phyloP scores from a whole-genome alignment of 1,284 basidiomycete genomes.

The Ganoderma lucidum region DNA sequence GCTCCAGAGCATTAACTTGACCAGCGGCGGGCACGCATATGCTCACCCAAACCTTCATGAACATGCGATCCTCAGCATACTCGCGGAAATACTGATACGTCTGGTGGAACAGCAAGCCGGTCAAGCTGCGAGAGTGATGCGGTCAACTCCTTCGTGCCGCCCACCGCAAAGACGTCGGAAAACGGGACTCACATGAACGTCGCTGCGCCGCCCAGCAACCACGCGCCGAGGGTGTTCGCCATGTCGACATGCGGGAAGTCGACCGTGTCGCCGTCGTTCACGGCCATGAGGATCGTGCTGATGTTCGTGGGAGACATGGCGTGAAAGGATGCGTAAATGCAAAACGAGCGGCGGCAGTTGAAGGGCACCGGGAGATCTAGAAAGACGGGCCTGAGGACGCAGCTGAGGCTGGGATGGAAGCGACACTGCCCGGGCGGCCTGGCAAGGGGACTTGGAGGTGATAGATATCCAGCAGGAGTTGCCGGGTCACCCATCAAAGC shows the following conservation, averaged over 20 bases:
- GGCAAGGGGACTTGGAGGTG: no score
- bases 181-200: constrained; percentile 15
- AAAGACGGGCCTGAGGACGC: no score
- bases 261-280: neutral
- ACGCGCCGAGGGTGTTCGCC: constrained; percentile 15
- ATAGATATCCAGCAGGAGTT: no score
- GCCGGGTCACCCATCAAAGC: no score
- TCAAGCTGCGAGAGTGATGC: neutral
- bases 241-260: constrained; percentile 12
- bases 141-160: neutral
- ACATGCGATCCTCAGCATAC: constrained; percentile 5
- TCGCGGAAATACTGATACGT: constrained; percentile 12
- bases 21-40: neutral
- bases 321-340: no score
- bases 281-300: neutral
- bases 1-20: neutral
- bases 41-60: constrained; percentile 17
- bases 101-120: constrained; percentile 18
- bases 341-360: no score
- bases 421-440: no score
- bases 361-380: no score
- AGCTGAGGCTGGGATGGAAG: no score
- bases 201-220: constrained; percentile 10
- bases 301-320: neutral
- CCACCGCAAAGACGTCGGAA: no score